Base-by-base conservation (phyloP, 1,284 basidiomycete genomes). In the Prillingera fragicola region DNA sequence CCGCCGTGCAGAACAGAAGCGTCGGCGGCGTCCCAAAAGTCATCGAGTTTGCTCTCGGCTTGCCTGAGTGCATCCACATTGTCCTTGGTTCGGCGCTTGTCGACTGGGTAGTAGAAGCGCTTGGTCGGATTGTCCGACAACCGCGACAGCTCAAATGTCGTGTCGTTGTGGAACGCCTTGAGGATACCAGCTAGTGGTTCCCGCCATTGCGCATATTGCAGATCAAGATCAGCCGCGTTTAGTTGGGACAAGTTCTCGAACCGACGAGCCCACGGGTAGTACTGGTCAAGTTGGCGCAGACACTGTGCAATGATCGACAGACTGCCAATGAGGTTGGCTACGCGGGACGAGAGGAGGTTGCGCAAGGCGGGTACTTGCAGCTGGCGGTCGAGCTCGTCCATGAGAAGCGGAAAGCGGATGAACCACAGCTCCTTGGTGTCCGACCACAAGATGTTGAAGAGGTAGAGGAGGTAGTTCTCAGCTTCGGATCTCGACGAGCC, bases 61-160 rank as follows among this genome's bases (percentile, higher is more conserved):
- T 5, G 9, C 3, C 32, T 32, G 19, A 34, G 21, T 9, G 32
- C 24, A 9, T 41, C 40, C 32, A 41, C 40, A n/a, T 23, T 33
- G 3, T 34, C 40, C 32, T 34, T 41, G 17, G 14, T 34, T 13
- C 19, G 32, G 8, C 40, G 32, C 12, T 34, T 41, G 7, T 27
- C 32, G 17, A 29, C 23, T 6, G 40, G 40, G 32, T 34, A 41
- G 25, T 41, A 13, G 40, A 41, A 41, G 31, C 40, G 40, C 25
- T 19, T 33, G 28, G 29, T 41, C 5, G 31, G 31, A 14, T 34
- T 17, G 13, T 18, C 29, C n/a, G n/a, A 7, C 33, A 22, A 13
- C 17, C 32, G 13, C 25, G 28, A n/a, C 8, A 33, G 15, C 25
- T 25, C 17, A 18, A n/a, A n/a, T n/a, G 4, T 14, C 12, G 25